Base-by-base conservation (phyloP, 768 basidiomycete species). In the Leccinum rimulosum region DNA sequence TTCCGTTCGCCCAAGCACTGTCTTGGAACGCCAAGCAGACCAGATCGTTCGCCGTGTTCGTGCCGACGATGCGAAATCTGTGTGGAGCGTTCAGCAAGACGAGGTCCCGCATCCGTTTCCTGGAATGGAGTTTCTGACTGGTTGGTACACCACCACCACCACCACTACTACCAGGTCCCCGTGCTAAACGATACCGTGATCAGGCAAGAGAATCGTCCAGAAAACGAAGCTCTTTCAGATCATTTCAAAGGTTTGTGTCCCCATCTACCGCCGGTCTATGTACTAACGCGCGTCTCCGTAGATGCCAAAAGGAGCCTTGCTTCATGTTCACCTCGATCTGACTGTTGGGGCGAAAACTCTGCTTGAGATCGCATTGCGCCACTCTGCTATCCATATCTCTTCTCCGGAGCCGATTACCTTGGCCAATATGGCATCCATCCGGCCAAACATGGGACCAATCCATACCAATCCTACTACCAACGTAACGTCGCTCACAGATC, bases 251-350 rank as follows among this genome's bases (percentile, higher is more conserved):
- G 88, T 82, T 28, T 22, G 31, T 48, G 22, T 49, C 51, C 51
- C 53, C 4, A 8, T 9, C 17, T 45, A 19, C 53, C 33, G 54
- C 15, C 7, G 12, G n/a, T 9, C n/a, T 11, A 8, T 31, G 25
- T 22, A 33, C 61, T 60, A 25, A 36, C 35, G 15, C 5, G 22
- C 19, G 25, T 35, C 22, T 40, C 36, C 3, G 25, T 58, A 88
- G 87, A 89, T 92, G 87, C 90, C 90, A 2, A 92, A 91, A 72
- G 91, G 90, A 43, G 88, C 81, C 1, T 76, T 92, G 4, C 75
- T 93, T 14, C 89, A 92, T 63, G 83, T 79, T 0, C 90, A 92
- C 67, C 75, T 92, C n/a, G 88, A 89, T 65, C 85, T 88, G 19
- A 88, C 84, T 0, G 86, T 89, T 25, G 82, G 87, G 54, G 79